These are phyloP conservation scores for Glebionis coronaria DNA, from an alignment of 129 eudicot genomes.

Conservation along the genomic window DNA sequence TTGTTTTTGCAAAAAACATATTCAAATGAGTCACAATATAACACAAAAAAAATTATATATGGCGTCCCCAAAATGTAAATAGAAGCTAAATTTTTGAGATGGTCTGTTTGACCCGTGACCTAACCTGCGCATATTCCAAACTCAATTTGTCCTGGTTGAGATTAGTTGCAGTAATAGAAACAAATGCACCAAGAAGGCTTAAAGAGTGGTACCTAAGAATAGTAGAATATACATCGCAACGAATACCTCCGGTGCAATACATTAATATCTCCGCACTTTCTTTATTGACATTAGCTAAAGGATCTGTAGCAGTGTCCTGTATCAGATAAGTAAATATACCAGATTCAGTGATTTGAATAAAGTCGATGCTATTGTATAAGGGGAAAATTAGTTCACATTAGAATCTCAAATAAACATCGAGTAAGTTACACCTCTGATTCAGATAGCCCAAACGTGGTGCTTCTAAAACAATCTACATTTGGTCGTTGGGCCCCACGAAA, in stretches of 20 bases:
- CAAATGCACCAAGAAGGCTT: neutral
- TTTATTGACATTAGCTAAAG: conserved; percentile 77
- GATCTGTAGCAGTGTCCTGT: conserved; percentile 75
- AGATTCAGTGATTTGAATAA: neutral
- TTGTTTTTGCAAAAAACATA: neutral
- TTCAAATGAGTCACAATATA: neutral
- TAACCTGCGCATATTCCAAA: conserved; percentile 4
- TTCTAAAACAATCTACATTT: conserved; percentile 87
- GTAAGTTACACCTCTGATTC: conserved; percentile 54
- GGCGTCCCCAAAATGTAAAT: no score
- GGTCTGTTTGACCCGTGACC: neutral
- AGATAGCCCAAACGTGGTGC: conserved; percentile 84
- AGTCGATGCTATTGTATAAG: neutral
- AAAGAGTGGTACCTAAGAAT: conserved; percentile 68
- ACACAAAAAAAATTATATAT: no score
- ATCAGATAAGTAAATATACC: conserved; percentile 13
- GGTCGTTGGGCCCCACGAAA: conserved; percentile 90
- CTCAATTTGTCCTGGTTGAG: conserved; percentile 11
- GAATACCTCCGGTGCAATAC: conserved; percentile 99
- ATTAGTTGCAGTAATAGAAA: conserved; percentile 11
- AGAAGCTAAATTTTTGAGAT: neutral
- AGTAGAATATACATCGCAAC: conserved; percentile 95
- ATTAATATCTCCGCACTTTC: conserved; percentile 80
- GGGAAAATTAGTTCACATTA: no score
- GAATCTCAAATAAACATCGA: neutral